Evolutionary conservation across 331 rosid species (phyloP).

Genomic region (Telfairia occidentalis): DNA sequence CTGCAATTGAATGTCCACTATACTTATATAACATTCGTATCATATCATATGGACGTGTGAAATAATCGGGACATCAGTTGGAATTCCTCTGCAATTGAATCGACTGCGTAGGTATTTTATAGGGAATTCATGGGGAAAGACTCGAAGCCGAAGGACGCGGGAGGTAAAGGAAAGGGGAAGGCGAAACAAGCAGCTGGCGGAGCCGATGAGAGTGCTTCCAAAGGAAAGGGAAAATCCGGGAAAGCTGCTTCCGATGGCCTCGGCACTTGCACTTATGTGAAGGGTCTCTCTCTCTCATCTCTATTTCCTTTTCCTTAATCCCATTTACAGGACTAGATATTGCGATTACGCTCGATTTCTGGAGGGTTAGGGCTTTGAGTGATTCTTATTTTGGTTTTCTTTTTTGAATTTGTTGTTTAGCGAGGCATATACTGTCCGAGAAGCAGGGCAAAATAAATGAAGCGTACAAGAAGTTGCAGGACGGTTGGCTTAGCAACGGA

Average conservation of each 20-base stretch:
- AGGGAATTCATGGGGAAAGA: conserved; percentile 62
- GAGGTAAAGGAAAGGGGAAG: conserved; percentile 73
- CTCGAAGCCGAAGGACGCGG: conserved; percentile 55
- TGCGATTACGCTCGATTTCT: neutral
- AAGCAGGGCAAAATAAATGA: conserved; percentile 92
- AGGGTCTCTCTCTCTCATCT: conserved; percentile 27
- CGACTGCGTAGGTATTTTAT: neutral
- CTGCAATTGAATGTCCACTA: too few species aligned
- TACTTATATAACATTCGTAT: too few species aligned
- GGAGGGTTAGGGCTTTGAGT: neutral
- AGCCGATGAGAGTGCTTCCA: conserved; percentile 46
- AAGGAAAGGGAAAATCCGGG: conserved; percentile 73
- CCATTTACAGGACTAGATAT: neutral
- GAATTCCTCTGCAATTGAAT: neutral
- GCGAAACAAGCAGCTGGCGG: conserved; percentile 65
- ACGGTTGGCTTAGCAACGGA: conserved; percentile 81
- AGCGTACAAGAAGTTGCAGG: conserved; percentile 87
- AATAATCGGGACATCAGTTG: neutral
- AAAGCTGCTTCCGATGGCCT: conserved; percentile 65
- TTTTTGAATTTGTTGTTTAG: conserved; percentile 20
- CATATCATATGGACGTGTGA: too few species aligned
- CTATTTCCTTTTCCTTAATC: neutral
- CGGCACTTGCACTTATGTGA: conserved; percentile 88
- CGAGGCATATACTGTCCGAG: conserved; percentile 84
- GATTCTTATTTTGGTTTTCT: neutral